Percentiles rank a stretch among this genome's conserved stretches.
Conservation (phyloP, 805 yeast species). For the Vanderwaltozyma verrucispora region DNA sequence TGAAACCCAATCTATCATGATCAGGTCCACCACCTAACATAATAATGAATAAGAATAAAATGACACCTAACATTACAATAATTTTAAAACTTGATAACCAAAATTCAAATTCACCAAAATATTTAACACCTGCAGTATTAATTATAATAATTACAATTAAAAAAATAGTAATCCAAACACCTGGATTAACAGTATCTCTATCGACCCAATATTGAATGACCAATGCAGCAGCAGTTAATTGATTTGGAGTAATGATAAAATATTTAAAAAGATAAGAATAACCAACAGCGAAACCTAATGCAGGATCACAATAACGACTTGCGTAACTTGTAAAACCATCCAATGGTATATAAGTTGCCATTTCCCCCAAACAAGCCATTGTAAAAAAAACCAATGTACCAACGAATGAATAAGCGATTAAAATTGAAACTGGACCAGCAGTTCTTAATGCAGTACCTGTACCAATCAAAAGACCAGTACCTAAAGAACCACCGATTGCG, state of each 20-base stretch:
- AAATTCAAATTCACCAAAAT: slow-evolving; percentile 39
- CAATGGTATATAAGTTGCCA: slow-evolving; percentile 57
- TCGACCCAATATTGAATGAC: slow-evolving; percentile 37
- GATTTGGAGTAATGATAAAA: slow-evolving; percentile 38
- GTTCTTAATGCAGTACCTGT: slow-evolving; percentile 58
- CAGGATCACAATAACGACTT: slow-evolving; percentile 37
- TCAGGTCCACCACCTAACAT: slow-evolving; percentile 74
- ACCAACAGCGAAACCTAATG: slow-evolving; percentile 39
- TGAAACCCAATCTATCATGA: slow-evolving; percentile 63
- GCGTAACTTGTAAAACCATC: slow-evolving; percentile 61
- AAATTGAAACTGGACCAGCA: slow-evolving; percentile 51
- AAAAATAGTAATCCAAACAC: slow-evolving; percentile 37
- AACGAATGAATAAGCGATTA: slow-evolving; percentile 56
- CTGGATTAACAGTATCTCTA: slow-evolving; percentile 32
- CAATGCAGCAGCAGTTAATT: slow-evolving; percentile 39
- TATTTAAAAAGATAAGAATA: slow-evolving; percentile 37
- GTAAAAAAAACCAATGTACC: slow-evolving; percentile 65
- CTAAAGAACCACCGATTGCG: slow-evolving; percentile 77
- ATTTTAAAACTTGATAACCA: slow-evolving; percentile 55
- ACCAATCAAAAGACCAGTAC: slow-evolving; percentile 72
- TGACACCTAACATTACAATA: slow-evolving; percentile 54
- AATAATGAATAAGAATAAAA: slow-evolving; percentile 49
- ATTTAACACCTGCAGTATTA: slow-evolving; percentile 30
- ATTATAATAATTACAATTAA: slow-evolving; percentile 28
- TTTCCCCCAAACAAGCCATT: slow-evolving; percentile 59